Evolutionary conservation across 129 eudicot genomes (phyloP).

Genomic region (Tagetes erecta): DNA sequence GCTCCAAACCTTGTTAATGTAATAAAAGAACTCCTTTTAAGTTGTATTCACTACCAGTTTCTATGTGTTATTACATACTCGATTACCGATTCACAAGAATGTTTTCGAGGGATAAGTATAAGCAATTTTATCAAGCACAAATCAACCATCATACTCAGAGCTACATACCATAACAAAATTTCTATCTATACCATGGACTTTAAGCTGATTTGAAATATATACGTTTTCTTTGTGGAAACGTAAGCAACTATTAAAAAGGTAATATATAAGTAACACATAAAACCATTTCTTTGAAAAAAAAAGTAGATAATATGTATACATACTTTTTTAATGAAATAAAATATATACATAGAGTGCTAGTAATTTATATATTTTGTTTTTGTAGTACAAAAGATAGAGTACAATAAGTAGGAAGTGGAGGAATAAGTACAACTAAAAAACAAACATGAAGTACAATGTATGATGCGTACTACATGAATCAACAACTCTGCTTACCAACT

Average conservation of each 20-base stretch:
- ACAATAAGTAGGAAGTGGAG: slow-evolving; percentile 13
- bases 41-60: too few species aligned
- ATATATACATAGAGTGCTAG: not conserved
- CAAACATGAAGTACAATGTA: slow-evolving; percentile 27
- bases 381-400: slow-evolving; percentile 27
- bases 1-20: not conserved
- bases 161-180: not conserved
- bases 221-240: not conserved
- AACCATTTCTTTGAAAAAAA: not conserved
- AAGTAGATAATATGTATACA: too few species aligned
- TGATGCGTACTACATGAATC: slow-evolving; percentile 25
- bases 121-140: not conserved
- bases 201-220: too few species aligned
- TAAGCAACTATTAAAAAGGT: not conserved
- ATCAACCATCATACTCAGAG: not conserved
- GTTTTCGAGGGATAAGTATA: not conserved
- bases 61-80: too few species aligned
- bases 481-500: slow-evolving; percentile 1
- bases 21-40: too few species aligned
- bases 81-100: not conserved
- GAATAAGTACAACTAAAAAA: slow-evolving; percentile 28
- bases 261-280: not conserved
- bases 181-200: not conserved
- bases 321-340: too few species aligned
- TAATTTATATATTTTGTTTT: not conserved